Base-by-base conservation (phyloP, 2,329 filamentous ascomycete genomes). In the Escovopsis sp. region DNA sequence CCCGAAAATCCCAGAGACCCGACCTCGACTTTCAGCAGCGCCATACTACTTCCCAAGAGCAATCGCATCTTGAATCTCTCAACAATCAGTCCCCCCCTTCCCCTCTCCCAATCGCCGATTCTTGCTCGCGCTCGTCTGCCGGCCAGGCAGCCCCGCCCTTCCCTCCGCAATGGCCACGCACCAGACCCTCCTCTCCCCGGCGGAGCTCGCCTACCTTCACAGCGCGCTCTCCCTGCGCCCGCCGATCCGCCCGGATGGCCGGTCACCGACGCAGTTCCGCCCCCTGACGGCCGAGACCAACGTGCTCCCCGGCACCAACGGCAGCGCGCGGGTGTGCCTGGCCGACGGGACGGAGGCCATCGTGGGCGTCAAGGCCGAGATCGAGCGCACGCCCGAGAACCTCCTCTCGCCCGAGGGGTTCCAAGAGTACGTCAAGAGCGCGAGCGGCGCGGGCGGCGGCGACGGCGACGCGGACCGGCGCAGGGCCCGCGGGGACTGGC, bases 191-290 rank as follows among this genome's bases (percentile, higher is more conserved):
- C 81, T 96, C 62, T 95, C 88, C 41, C 89, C 91, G 38, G 87
- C 91, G 55, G 91, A 98, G 67, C 84, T 98, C 55, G 87, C 88
- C 53, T 98, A 95, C 67, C 78, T 96, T 40, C 86, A 94, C 70
- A 78, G 76, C 49, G 88, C 89, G 6, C 85, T 98, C 55, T 74
- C 79, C 7, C 80, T 88, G 45, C 66, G 65, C 35, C 87, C 87
- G 10, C 87, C 91, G 15, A 82, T 96, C 58, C 87, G 91, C 20
- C 84, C 89, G 16, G 91, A 98, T 61, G 84, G 82, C 48, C 84
- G 88, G 55, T 65, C 76, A 14, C 68, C 86, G 15, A 84, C 79
- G 30, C 85, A 95, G 61, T 96, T 96, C 69, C 84, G 91, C 4
- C 86, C 89, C 1, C 68, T 98, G 43, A 77, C 82, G 14, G 91